Evolutionary conservation across 331 rosid genomes (phyloP), one percentile per base, ranked within the genome.

Genomic region (Acacia pycnantha): DNA sequence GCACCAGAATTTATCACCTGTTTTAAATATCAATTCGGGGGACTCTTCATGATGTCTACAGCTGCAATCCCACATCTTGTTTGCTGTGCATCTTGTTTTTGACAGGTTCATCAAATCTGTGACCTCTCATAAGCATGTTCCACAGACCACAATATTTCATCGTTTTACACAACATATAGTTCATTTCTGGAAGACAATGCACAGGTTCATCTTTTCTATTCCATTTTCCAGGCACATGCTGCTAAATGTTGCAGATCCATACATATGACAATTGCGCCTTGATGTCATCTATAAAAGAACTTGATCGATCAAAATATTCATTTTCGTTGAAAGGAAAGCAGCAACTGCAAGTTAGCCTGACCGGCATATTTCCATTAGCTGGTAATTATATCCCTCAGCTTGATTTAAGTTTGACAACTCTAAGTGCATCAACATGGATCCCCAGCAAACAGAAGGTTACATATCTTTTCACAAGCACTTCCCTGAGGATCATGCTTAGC

Each of bases 401-500:
- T 50, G 76, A 78, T 8, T 77, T 69, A 22, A 61, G 65, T 9
- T 50, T 58, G 72, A 77, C 72, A 81, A 72, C 61, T 70, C 77
- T 26, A 21, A 13, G 70, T 19, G 77, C 62, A 70, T 84, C 83
- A 78, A 76, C 44, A 73, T 69, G 80, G 70, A 82, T 85, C 86
- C 84, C 80, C 85, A 40, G 89, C 85, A 85, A 91, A 94, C 68
- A 94, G 68, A 78, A 92, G 88, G 77, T 94, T 83, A 59, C 97
- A 94, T 48, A 92, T 89, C 85, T 85, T 93, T n/a, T 80, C 46
- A 58, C 83, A 70, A 58, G 83, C 47, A 41, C 61, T 82, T 80
- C 71, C 86, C 81, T 26, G 90, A 79, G 86, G 73, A 73, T 77
- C 65, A 29, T 44, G 37, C 22, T 77, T 70, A 79, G 66, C 44